Evolutionary conservation across 169 alveolate genomes (phyloP).

Genomic region (Cyclospora cayetanensis): DNA sequence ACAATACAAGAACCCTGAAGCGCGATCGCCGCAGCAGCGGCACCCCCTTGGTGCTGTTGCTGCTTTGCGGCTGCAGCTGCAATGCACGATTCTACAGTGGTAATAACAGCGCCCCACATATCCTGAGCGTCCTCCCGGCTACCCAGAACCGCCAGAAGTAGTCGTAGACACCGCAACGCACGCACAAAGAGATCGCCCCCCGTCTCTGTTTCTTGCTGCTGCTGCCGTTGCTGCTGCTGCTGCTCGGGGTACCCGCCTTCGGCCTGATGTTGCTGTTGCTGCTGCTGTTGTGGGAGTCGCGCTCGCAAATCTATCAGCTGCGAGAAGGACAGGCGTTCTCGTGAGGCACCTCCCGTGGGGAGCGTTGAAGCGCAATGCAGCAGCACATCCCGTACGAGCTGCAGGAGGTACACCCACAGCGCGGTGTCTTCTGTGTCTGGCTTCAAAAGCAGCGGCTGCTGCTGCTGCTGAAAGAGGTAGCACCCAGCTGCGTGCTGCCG

Average conservation of each 20-base stretch:
- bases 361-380: background rate
- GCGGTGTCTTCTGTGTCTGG: conserved; percentile 13
- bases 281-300: conserved; percentile 20
- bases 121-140: conserved; percentile 3
- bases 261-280: conserved; percentile 30
- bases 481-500: conserved; percentile 29
- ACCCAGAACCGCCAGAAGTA: conserved; percentile 58
- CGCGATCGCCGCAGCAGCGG: conserved; percentile 53
- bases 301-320: conserved; percentile 15
- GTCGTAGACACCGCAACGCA: conserved; percentile 55
- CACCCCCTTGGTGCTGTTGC: background rate
- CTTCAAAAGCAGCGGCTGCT: conserved; percentile 32
- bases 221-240: conserved; percentile 65
- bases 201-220: conserved; percentile 19
- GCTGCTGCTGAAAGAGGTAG: conserved; percentile 16
- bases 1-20: conserved; percentile 59
- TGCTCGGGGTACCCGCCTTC: background rate
- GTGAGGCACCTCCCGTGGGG: background rate
- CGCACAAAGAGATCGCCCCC: conserved; percentile 53
- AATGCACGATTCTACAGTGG: background rate
- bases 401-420: conserved; percentile 48
- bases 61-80: conserved; percentile 37
- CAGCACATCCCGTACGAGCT: conserved; percentile 37
- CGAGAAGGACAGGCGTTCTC: background rate
- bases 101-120: conserved; percentile 64